A percentile compares a stretch with the other conserved stretches of the same genome.
Conservation (phyloP, 371 early-diverging fungal species). For the Dichotomocladium elegans region DNA sequence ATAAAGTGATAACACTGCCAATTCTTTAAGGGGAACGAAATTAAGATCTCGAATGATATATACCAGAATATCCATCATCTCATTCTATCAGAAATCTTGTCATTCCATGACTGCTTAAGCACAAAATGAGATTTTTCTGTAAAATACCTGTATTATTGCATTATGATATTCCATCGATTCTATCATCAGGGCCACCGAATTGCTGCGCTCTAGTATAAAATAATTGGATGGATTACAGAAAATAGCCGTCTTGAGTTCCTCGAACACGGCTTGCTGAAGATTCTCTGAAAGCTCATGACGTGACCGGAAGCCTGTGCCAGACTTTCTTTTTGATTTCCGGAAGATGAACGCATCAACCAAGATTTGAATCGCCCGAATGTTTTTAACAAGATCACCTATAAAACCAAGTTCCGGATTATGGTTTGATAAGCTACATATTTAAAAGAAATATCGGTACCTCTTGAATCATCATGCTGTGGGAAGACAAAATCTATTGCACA, state of each 20-base stretch:
- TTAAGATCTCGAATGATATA: slow-evolving; percentile 62
- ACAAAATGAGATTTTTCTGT: not conserved
- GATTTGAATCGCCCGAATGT: slow-evolving; percentile 42
- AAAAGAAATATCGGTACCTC: slow-evolving; percentile 20
- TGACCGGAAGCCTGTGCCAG: slow-evolving; percentile 6
- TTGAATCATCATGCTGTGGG: slow-evolving; percentile 32
- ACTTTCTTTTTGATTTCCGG: slow-evolving; percentile 21
- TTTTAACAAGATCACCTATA: slow-evolving; percentile 36
- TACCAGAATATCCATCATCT: slow-evolving; percentile 50
- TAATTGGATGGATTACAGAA: slow-evolving; percentile 51
- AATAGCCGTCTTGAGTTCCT: slow-evolving; percentile 36
- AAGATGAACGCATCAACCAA: slow-evolving; percentile 41
- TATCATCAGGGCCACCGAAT: slow-evolving; percentile 50
- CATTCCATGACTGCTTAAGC: not conserved
- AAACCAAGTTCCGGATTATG: not conserved
- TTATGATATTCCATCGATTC: slow-evolving; percentile 54
- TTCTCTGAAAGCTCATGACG: slow-evolving; percentile 19
- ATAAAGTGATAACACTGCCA: slow-evolving; percentile 59
- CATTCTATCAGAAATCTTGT: slow-evolving; percentile 20
- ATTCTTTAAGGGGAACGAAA: slow-evolving; percentile 65
- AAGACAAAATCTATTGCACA: slow-evolving; percentile 24
- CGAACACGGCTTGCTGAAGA: slow-evolving; percentile 29
- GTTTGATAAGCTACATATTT: not conserved
- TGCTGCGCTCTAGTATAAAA: slow-evolving; percentile 47
- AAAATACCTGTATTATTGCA: slow-evolving; percentile 41